Conservation (phyloP, 345 rosid species). For the Salix caprea region DNA sequence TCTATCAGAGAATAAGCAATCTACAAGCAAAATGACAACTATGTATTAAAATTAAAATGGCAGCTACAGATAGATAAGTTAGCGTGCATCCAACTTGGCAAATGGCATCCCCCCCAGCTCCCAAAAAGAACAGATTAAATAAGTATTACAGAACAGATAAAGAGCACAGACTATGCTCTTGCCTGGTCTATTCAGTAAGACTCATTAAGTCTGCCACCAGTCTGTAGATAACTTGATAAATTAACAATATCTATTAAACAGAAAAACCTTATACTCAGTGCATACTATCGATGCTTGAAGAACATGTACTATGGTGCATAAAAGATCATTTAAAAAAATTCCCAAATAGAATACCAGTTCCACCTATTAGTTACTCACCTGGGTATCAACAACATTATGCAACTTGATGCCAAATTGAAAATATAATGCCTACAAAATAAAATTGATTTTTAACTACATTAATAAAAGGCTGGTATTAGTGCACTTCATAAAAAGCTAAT, state of each 20-base stretch:
- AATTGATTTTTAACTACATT: conserved; percentile 5
- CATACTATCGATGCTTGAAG: not conserved
- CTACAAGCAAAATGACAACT: conserved; percentile 29
- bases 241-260: too few relatives aligned
- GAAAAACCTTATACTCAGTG: too few relatives aligned
- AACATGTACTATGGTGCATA: not conserved
- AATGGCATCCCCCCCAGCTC: too few relatives aligned
- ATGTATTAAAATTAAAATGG: not conserved
- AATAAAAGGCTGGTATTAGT: not conserved
- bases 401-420: conserved; percentile 89
- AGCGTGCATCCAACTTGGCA: too few relatives aligned
- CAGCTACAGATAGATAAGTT: not conserved
- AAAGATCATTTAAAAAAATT: not conserved
- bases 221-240: too few relatives aligned
- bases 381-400: conserved; percentile 84
- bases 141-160: too few relatives aligned
- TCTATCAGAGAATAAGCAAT: conserved; percentile 83
- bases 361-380: conserved; percentile 40
- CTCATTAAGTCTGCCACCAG: too few relatives aligned
- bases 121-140: too few relatives aligned
- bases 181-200: too few relatives aligned
- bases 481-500: not conserved
- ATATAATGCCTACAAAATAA: conserved; percentile 62
- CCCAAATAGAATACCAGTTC: not conserved
- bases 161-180: too few relatives aligned